These are phyloP conservation scores for Ramaria sp. DNA, from an alignment of 768 basidiomycete species.

Conservation along the genomic window DNA sequence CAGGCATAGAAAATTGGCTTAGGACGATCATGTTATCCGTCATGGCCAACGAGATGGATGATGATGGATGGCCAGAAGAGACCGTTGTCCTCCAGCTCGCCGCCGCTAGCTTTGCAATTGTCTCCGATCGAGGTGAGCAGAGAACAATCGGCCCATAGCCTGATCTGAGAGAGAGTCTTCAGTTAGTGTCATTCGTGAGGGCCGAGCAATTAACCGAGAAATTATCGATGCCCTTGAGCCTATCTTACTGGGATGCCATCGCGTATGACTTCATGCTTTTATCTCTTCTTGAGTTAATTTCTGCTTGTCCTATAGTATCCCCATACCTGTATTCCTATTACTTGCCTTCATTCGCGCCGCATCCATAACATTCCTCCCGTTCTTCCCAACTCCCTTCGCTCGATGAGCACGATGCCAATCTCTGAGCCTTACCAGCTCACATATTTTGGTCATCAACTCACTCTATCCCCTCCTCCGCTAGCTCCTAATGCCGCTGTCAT, in stretches of 20 bases:
- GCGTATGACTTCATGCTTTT: not conserved
- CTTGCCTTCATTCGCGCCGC: not conserved
- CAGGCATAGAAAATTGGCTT: not conserved
- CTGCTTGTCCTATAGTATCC: not conserved
- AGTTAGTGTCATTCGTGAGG: not conserved
- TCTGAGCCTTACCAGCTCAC: not conserved
- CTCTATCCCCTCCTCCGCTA: not conserved
- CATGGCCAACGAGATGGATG: not conserved
- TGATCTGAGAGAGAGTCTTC: not conserved
- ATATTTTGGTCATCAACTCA: not conserved
- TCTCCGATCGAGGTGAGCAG: conserved; percentile 2
- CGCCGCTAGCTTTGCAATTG: conserved; percentile 1
- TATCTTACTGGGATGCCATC: not conserved
- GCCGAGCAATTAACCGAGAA: not conserved
- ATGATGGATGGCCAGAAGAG: conserved; percentile 3
- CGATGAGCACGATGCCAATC: not conserved
- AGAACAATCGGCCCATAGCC: not conserved
- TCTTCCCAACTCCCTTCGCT: not conserved
- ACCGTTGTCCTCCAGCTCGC: not conserved
- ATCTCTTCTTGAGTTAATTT: not conserved
- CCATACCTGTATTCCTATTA: conserved; percentile 2
- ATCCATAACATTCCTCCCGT: not conserved
- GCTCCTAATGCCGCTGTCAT: not conserved
- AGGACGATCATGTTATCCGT: not conserved
- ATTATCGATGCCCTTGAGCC: not conserved